Evolutionary conservation across 371 early-diverging fungal genomes (phyloP).

Genomic region (Actinomortierella ambigua): DNA sequence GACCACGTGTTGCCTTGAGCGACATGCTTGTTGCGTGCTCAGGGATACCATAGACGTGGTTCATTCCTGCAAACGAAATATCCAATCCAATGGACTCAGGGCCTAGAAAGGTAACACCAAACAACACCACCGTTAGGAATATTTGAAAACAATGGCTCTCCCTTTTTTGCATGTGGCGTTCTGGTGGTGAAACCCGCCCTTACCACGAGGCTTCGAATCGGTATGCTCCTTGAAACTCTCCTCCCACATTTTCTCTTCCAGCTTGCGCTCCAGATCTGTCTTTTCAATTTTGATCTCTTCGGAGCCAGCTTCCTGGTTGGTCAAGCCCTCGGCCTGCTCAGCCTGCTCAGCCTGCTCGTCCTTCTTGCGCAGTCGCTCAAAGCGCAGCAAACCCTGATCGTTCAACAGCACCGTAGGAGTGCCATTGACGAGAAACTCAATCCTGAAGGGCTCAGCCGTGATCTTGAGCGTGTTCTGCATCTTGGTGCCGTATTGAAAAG

Average conservation of each 20-base stretch:
- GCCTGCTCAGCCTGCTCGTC: slow-evolving; percentile 49
- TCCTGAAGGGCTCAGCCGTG: slow-evolving; percentile 60
- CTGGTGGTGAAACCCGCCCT: neutral
- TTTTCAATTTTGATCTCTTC: slow-evolving; percentile 48
- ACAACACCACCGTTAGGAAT: too few relatives aligned
- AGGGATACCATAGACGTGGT: slow-evolving; percentile 95
- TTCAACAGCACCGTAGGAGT: slow-evolving; percentile 76
- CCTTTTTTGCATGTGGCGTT: neutral
- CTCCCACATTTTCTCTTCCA: slow-evolving; percentile 80
- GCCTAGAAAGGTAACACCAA: slow-evolving; percentile 55
- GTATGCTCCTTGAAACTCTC: slow-evolving; percentile 87
- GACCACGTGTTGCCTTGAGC: slow-evolving; percentile 85
- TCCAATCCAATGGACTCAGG: slow-evolving; percentile 94
- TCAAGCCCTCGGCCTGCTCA: slow-evolving; percentile 44
- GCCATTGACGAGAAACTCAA: slow-evolving; percentile 70
- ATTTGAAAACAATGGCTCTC: neutral
- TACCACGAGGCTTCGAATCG: slow-evolving; percentile 92
- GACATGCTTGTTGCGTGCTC: slow-evolving; percentile 89
- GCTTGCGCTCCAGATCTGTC: slow-evolving; percentile 29
- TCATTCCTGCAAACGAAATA: slow-evolving; percentile 84
- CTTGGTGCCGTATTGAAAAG: slow-evolving; percentile 34
- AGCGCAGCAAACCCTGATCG: slow-evolving; percentile 81
- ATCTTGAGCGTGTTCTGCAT: slow-evolving; percentile 55
- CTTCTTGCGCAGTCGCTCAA: slow-evolving; percentile 82
- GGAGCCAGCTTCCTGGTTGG: slow-evolving; percentile 25